Conservation (phyloP, 805 yeast genomes). For the Starmera pachycereana region DNA sequence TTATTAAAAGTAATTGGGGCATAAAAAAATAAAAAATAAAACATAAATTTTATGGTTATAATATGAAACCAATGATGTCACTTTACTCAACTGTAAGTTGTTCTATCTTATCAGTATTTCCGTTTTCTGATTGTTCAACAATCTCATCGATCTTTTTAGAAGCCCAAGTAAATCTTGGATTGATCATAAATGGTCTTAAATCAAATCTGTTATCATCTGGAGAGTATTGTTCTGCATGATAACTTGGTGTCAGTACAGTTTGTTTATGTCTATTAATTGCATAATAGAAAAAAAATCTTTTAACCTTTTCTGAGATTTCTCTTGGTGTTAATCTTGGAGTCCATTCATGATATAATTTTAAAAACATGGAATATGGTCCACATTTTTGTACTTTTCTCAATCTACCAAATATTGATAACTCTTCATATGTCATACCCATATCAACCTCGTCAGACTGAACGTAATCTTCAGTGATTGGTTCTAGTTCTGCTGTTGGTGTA, state of each 20-base stretch:
- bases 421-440: constrained; percentile 98
- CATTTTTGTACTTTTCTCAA: constrained; percentile 87
- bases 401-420: constrained; percentile 81
- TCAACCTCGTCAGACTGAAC: constrained; percentile 96
- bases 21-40: constrained; percentile 3
- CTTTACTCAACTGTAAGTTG: constrained; percentile 37
- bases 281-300: constrained; percentile 84
- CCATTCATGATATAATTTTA: constrained; percentile 88
- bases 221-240: constrained; percentile 96
- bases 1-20: constrained; percentile 32
- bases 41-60: background rate
- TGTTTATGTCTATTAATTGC: constrained; percentile 95
- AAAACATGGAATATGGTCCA: constrained; percentile 94
- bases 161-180: constrained; percentile 86
- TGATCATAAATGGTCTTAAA: constrained; percentile 87
- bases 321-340: constrained; percentile 73
- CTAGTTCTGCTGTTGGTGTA: constrained; percentile 96
- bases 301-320: constrained; percentile 85
- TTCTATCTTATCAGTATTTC: constrained; percentile 23
- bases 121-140: constrained; percentile 43
- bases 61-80: too few species aligned
- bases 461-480: constrained; percentile 86
- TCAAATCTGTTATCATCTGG: constrained; percentile 98
- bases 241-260: constrained; percentile 95
- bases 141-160: constrained; percentile 77